These are phyloP conservation scores for Saccharomycopsis babjevae DNA, from an alignment of 805 yeast species.

Conservation along the genomic window DNA sequence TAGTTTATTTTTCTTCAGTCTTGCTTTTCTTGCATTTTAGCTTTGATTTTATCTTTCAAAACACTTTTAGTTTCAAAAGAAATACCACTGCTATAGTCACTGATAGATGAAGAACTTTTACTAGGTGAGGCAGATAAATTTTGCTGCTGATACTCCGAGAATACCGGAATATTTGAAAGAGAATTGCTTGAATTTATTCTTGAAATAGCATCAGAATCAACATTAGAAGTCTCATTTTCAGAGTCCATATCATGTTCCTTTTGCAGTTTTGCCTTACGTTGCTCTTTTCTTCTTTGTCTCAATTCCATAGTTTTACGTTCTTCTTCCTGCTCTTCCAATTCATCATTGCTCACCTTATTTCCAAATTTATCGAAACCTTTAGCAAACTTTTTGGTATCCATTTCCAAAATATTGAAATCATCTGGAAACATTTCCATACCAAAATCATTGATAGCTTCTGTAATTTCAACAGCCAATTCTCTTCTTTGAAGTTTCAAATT, in stretches of 20 bases:
- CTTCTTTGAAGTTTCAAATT: conserved; percentile 51
- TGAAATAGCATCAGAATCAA: conserved; percentile 47
- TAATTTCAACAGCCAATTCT: conserved; percentile 58
- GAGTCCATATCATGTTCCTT: conserved; percentile 9
- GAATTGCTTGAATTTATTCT: conserved; percentile 53
- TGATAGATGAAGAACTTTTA: not conserved
- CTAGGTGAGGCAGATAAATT: conserved; percentile 7
- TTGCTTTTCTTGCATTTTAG: conserved; percentile 5
- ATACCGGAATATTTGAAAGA: conserved; percentile 54
- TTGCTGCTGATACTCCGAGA: conserved; percentile 22
- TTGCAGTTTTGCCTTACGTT: conserved; percentile 8
- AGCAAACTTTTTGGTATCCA: conserved; percentile 7
- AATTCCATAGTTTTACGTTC: conserved; percentile 16
- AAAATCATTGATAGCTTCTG: conserved; percentile 65
- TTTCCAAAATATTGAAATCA: conserved; percentile 36
- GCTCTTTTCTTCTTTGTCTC: conserved; percentile 15
- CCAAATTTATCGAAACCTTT: conserved; percentile 14
- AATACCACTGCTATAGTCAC: not conserved
- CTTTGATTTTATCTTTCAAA: conserved; percentile 9
- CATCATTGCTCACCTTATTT: conserved; percentile 16
- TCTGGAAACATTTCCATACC: conserved; percentile 89
- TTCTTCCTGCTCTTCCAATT: conserved; percentile 18
- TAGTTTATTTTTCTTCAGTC: not conserved
- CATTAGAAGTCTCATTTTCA: conserved; percentile 25
- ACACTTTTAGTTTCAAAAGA: not conserved